These are phyloP conservation scores for Cercophora samala DNA, from an alignment of 495 filamentous ascomycete genomes.

Conservation along the genomic window DNA sequence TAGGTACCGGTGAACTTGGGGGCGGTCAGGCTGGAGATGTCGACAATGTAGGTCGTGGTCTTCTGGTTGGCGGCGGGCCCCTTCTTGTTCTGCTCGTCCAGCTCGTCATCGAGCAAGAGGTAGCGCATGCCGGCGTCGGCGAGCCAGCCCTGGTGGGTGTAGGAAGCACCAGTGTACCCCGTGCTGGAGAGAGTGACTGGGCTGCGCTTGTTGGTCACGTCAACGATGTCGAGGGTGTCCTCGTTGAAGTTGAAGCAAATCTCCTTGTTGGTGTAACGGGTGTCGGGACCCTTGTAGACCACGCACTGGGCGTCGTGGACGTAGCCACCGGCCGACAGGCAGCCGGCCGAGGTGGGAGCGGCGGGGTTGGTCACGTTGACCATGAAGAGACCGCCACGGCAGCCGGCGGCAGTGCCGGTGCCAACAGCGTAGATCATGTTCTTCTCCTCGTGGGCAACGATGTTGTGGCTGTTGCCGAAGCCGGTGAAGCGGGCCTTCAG, in stretches of 20 bases:
- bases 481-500: constrained; percentile 23
- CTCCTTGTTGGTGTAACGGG: constrained; percentile 50
- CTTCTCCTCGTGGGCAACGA: constrained; percentile 51
- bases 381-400: constrained; percentile 52
- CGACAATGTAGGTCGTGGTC: constrained; percentile 56
- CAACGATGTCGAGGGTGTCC: constrained; percentile 45
- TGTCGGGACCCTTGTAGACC: constrained; percentile 55
- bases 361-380: constrained; percentile 51
- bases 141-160: constrained; percentile 62
- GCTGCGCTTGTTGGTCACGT: constrained; percentile 53
- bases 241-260: constrained; percentile 62
- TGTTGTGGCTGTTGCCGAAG: constrained; percentile 30
- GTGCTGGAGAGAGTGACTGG: constrained; percentile 53
- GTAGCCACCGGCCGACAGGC: constrained; percentile 53
- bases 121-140: constrained; percentile 52
- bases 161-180: constrained; percentile 53
- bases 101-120: constrained; percentile 60
- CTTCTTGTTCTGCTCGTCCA: constrained; percentile 51
- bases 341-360: constrained; percentile 51
- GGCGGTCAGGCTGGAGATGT: constrained; percentile 48
- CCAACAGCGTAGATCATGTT: constrained; percentile 48
- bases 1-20: constrained; percentile 56
- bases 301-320: constrained; percentile 62
- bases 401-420: constrained; percentile 43
- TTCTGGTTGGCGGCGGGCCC: constrained; percentile 45